A percentile compares a stretch with the other conserved stretches of the same genome.
Conservation (phyloP, 148 eudicot genomes). For the Polygonum aviculare region DNA sequence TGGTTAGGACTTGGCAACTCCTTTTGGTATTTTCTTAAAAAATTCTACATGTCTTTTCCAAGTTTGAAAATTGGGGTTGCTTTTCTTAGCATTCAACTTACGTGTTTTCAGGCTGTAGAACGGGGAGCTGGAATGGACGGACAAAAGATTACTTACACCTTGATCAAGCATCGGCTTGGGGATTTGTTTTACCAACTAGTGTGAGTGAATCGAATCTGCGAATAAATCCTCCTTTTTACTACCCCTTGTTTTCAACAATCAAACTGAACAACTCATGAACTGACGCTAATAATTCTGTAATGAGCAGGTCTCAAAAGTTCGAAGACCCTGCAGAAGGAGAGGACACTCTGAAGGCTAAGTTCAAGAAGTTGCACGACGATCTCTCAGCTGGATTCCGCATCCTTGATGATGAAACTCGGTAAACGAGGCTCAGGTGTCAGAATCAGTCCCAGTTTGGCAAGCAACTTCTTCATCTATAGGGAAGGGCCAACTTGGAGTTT, state of each 20-base stretch:
- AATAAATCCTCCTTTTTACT: not conserved
- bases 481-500: not conserved
- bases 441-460: not conserved
- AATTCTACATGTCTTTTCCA: not conserved
- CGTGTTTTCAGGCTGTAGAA: conserved; percentile 57
- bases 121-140: conserved; percentile 95
- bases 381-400: conserved; percentile 74
- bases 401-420: conserved; percentile 87
- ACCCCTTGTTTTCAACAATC: not conserved
- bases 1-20: not conserved
- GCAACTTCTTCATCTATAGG: not conserved
- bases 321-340: conserved; percentile 97
- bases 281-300: not conserved
- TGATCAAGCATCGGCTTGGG: conserved; percentile 80
- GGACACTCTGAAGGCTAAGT: conserved; percentile 57
- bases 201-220: conserved; percentile 36
- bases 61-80: not conserved
- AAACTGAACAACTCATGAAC: not conserved
- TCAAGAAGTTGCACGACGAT: conserved; percentile 74
- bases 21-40: not conserved
- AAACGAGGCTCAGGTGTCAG: conserved; percentile 9
- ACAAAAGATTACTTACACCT: conserved; percentile 66
- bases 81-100: not conserved
- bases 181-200: conserved; percentile 85
- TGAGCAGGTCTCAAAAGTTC: conserved; percentile 76